These are phyloP conservation scores for Saposhnikovia divaricata DNA, from an alignment of 129 eudicot genomes.

Conservation along the genomic window DNA sequence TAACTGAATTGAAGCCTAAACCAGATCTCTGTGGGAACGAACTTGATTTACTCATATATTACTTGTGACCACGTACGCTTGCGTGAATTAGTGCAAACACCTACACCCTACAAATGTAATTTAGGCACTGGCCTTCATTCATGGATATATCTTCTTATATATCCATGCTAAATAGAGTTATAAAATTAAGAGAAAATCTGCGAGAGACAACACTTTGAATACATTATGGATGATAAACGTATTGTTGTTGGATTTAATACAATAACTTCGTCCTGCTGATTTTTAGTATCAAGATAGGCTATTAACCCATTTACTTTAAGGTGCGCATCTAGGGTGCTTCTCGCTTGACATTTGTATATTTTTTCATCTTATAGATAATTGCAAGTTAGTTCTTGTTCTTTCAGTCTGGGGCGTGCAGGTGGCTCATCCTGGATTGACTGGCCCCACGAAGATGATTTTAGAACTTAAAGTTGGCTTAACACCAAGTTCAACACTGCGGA, in stretches of 20 bases:
- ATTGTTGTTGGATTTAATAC: conserved; percentile 37
- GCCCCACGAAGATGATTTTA: conserved; percentile 19
- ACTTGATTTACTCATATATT: too few relatives aligned
- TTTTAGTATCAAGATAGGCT: conserved; percentile 44
- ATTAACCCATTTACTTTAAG: conserved; percentile 53
- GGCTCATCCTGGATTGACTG: conserved; percentile 21
- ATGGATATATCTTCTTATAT: too few relatives aligned
- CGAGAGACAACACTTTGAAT: conserved; percentile 10
- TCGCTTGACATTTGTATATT: conserved; percentile 37
- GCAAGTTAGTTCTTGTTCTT: conserved; percentile 27
- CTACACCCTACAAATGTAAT: too few relatives aligned
- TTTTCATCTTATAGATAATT: conserved; percentile 20
- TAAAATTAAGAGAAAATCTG: not conserved
- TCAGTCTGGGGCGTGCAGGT: conserved; percentile 22
- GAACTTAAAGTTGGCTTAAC: conserved; percentile 47
- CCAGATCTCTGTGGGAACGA: too few relatives aligned
- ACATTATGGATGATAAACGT: conserved; percentile 55
- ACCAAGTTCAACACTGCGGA: conserved; percentile 47
- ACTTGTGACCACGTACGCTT: too few relatives aligned
- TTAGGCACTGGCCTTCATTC: too few relatives aligned
- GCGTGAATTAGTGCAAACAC: too few relatives aligned
- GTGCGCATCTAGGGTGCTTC: conserved; percentile 27
- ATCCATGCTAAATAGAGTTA: conserved; percentile 4
- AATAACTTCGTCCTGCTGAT: conserved; percentile 35
- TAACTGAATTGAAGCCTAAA: too few relatives aligned